Base-by-base conservation (phyloP, 2,329 filamentous ascomycete genomes). In the Aspergillus felis region DNA sequence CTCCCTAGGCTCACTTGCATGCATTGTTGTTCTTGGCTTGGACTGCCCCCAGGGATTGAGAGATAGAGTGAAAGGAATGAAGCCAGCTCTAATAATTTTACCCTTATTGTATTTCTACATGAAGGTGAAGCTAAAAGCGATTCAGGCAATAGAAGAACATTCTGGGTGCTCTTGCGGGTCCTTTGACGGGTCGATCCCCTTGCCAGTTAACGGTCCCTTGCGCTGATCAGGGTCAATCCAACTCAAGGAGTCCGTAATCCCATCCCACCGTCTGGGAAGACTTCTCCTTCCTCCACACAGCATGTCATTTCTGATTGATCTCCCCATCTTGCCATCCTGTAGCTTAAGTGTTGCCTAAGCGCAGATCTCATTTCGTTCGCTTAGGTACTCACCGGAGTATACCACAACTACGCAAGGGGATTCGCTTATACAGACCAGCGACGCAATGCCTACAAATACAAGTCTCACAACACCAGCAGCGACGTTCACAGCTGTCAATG, bases 401-500 rank as follows among this genome's bases (percentile, higher is more conserved):
- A 17, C 32, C 14, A 17, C 2, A 38, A 38, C 32, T 17, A 7
- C 32, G 14, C 6, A 7, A 38, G 14, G 14, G 5, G 14, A n/a
- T 7, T 7, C 14, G 32, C 32, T 35, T 22, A 44, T 44, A 44
- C 41, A 20, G 8, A 22, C 44, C 20, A 47, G 2, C 22, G 1
- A 47, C 22, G 17, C 44, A 24, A 24, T 47, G 44, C 14, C 44
- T 14, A 24, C 44, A 24, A 27, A 20, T 2, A 47, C 24, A 27
- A 24, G 42, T 5, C 10, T 46, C 44, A n/a, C 32, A 25, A 67
- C 63, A 41, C 61, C 63, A n/a, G 57, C 65, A 14, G 57, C 63
- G 47, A 66, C 68, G 3, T 61, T 66, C 52, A 64, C 66, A n/a
- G 46, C 56, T 3, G 59, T 69, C 28, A 63, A 68, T 47, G 62